Conservation (phyloP, 2,329 filamentous ascomycete species). For the Lachnellula hyalina region DNA sequence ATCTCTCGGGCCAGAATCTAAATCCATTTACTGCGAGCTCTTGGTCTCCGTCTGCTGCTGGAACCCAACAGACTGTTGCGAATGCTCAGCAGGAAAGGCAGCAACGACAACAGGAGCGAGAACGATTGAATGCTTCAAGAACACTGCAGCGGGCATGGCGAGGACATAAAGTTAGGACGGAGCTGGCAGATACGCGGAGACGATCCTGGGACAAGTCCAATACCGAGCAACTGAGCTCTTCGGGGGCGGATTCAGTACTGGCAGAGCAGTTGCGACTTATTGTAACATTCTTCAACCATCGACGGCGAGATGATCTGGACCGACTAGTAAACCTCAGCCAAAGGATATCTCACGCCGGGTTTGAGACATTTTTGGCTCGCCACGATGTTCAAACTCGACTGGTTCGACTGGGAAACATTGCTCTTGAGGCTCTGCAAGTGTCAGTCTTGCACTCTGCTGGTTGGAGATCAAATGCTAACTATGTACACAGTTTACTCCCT, state of each 20-base stretch:
- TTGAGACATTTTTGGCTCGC: slow-evolving; percentile 31
- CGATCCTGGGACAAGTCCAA: slow-evolving; percentile 59
- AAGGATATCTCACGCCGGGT: slow-evolving; percentile 27
- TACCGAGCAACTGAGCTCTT: slow-evolving; percentile 24
- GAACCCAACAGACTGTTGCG: slow-evolving; percentile 71
- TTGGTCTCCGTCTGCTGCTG: slow-evolving; percentile 53
- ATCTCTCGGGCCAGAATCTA: slow-evolving; percentile 76
- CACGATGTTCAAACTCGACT: slow-evolving; percentile 21
- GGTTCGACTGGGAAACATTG: slow-evolving; percentile 19
- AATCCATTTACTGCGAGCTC: slow-evolving; percentile 72
- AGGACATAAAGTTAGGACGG: slow-evolving; percentile 60
- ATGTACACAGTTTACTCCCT: slow-evolving; percentile 14
- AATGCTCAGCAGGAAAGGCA: slow-evolving; percentile 83
- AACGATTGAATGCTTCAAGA: slow-evolving; percentile 66
- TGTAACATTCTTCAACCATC: slow-evolving; percentile 44
- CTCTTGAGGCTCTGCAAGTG: slow-evolving; percentile 25
- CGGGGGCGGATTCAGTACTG: slow-evolving; percentile 32
- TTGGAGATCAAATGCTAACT: slow-evolving; percentile 11
- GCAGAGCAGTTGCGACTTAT: slow-evolving; percentile 43
- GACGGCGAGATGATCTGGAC: slow-evolving; percentile 41
- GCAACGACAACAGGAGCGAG: slow-evolving; percentile 74
- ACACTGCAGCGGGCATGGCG: slow-evolving; percentile 79
- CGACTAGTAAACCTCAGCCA: slow-evolving; percentile 41
- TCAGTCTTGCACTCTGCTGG: slow-evolving; percentile 12
- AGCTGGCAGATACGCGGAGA: slow-evolving; percentile 53